Evolutionary conservation across 2,329 filamentous ascomycete genomes (phyloP), one percentile per base, ranked within the genome.

Genomic region (Ophiobolus disseminans): DNA sequence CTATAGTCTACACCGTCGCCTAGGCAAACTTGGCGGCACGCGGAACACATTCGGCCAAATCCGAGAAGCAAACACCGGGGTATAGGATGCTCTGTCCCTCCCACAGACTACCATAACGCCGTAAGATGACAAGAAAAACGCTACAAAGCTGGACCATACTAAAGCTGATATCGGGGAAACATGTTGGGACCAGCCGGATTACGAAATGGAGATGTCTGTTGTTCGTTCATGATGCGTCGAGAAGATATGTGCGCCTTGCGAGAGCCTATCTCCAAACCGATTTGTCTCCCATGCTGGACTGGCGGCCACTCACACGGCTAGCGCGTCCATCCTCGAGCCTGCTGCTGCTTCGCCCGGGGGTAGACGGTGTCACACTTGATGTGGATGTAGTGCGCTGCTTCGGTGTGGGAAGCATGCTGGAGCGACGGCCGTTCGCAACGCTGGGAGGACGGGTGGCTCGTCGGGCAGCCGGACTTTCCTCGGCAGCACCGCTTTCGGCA

Each of bases 381-480:
- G 55, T 54, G 25, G 63, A 67, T 8, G 54, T 35, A 7, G 61
- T 64, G 30, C 63, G 65, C 35, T 62, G 54, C 28, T 65, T 70
- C 5, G 66, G 62, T 14, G 57, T 57, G 19, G 63, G 63, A 10
- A 72, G 57, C 17, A 71, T 50, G 38, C 67, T 70, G 22, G 39
- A 58, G 26, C 69, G 63, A 11, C 68, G 69, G 35, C 53, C 65
- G 32, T 60, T 66, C 55, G 68, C 50, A 4, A 60, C 62, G 43
- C 69, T 73, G 4, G 63, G 44, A 23, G 69, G 63, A 8, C 67
- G 60, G 11, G 58, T 46, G 32, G 58, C 54, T 19, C 63, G 66
- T 26, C 62, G 63, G 10, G 58, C 54, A 10, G 60, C 55, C 3
- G 69, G 69, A 17, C 68, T 70, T 14, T 66, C 67, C 21, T 71